A percentile compares a stretch with the other conserved stretches of the same genome.
Evolutionary conservation across 768 basidiomycete species (phyloP).

Genomic region (Peribolospora baueri): DNA sequence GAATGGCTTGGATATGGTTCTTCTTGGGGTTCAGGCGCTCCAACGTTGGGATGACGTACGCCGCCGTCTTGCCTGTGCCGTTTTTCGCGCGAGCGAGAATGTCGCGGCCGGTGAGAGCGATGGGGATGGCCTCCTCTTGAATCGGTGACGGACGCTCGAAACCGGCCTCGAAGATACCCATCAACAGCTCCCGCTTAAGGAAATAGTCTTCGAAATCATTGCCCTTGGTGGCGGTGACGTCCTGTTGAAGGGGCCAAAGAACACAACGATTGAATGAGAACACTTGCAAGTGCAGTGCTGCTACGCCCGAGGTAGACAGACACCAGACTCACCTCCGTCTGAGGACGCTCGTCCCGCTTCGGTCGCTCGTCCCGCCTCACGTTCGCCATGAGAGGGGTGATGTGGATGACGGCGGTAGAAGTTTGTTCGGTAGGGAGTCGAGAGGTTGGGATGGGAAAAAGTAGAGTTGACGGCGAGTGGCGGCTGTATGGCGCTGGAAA

Average conservation of each 20-base stretch:
- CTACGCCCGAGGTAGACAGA: not conserved
- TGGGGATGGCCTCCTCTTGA: conserved; percentile 95
- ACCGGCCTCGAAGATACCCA: conserved; percentile 98
- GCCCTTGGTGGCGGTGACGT: conserved; percentile 82
- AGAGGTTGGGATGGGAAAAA: too few species aligned
- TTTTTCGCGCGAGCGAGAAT: conserved; percentile 87
- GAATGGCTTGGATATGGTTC: conserved; percentile 78
- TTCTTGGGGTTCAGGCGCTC: conserved; percentile 66
- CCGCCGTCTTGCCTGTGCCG: conserved; percentile 93
- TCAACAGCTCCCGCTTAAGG: conserved; percentile 48
- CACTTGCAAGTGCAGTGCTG: not conserved
- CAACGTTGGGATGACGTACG: conserved; percentile 91
- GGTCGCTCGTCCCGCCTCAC: too few species aligned
- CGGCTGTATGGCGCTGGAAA: too few species aligned
- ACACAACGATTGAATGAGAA: not conserved
- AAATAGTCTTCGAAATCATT: conserved; percentile 53
- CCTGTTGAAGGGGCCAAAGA: conserved; percentile 20
- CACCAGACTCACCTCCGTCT: conserved; percentile 40
- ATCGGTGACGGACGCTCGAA: conserved; percentile 93
- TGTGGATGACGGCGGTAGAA: too few species aligned
- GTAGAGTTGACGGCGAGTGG: too few species aligned
- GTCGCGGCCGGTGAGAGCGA: conserved; percentile 79
- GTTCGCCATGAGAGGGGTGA: too few species aligned
- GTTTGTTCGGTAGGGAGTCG: too few species aligned
- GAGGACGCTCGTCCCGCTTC: conserved; percentile 46